Evolutionary conservation across 2,329 filamentous ascomycete genomes (phyloP), one percentile per base, ranked within the genome.

Genomic region (Fusarium aywerte): DNA sequence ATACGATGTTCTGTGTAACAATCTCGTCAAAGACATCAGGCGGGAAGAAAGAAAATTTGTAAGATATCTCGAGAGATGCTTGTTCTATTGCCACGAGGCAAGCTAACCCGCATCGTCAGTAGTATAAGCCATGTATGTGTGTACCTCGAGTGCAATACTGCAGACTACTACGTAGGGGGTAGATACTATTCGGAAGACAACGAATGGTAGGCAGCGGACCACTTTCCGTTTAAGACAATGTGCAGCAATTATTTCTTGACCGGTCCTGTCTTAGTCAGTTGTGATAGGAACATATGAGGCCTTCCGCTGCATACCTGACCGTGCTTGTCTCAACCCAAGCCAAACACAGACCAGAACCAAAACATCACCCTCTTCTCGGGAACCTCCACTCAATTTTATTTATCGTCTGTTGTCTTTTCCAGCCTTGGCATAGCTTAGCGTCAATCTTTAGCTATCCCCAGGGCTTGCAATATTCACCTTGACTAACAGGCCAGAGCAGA

Each of bases 221-320:
- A 47, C 29, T 21, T 45, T 45, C 50, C 39, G 12, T 38, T 49
- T 49, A n/a, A 49, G 45, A 49, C 45, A 36, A 38, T 49, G 45
- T 27, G 45, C 32, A 49, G 45, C 45, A 38, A 27, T 38, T 35
- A 38, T 20, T 44, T 21, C 51, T 63, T 63, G 60, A 64, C 60
- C 58, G 60, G 60, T 63, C 58, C 40, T 35, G 43, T 36, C 44
- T 58, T 53, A 15, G 23, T 53, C 48, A 58, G 47, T 54, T 58
- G 21, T 58, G 40, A 58, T 58, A 32, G 29, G 32, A 36, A 31
- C 45, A 63, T 58, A 58, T 63, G 60, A 63, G 60, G 60, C 60
- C 60, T 40, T 63, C 58, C 45, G 52, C 47, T 51, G 33, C 59
- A 51, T 63, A 60, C 55, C 20, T 44, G 38, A 21, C 50, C 13